Evolutionary conservation across 495 filamentous ascomycete genomes (phyloP), one percentile per base, ranked within the genome.

Genomic region (Aspergillus asperescens): DNA sequence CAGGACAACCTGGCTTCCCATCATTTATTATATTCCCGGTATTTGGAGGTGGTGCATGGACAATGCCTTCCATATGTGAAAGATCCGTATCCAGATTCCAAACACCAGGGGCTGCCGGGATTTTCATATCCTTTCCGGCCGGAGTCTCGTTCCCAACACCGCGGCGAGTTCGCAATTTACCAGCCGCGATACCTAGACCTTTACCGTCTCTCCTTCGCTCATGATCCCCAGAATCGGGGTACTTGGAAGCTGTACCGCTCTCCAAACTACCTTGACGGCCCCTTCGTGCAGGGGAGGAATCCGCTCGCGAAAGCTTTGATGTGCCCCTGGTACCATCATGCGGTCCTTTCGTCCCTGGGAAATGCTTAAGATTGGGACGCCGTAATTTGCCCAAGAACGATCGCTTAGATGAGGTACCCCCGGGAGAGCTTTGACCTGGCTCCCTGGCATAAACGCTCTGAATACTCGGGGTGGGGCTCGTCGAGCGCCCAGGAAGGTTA

Each of bases 11-110:
- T 38, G 71, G 68, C 31, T 74, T 68, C 3, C 73, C 77, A 23
- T 76, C 76, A 53, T 79, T 75, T 23, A 81, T 78, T 46, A 67
- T 72, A 28, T 74, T 72, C 57, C 83, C 44, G 28, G 56, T 63
- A 25, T 54, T 45, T 7, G 64, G 57, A 20, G 56, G 59, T n/a
- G 56, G 48, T 3, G 69, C 54, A 20, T 78, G 80, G 34, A 96
- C 70, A 50, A 96, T 95, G 22, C 87, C 91, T 56, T 87, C 81
- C 85, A 96, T 87, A 54, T 92, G 76, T 8, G 75, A 74, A 15
- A 96, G 77, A 64, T 96, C 83, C 4, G 87, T 93, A 68, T 96
- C 90, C 10, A 96, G 82, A 49, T 78, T 75, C 64, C 80, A 94
- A 48, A 83, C 73, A 45, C 67, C 66, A n/a, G 57, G 54, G 32